Conservation (phyloP, 768 basidiomycete genomes). For the Amanita pseudoporphyria region DNA sequence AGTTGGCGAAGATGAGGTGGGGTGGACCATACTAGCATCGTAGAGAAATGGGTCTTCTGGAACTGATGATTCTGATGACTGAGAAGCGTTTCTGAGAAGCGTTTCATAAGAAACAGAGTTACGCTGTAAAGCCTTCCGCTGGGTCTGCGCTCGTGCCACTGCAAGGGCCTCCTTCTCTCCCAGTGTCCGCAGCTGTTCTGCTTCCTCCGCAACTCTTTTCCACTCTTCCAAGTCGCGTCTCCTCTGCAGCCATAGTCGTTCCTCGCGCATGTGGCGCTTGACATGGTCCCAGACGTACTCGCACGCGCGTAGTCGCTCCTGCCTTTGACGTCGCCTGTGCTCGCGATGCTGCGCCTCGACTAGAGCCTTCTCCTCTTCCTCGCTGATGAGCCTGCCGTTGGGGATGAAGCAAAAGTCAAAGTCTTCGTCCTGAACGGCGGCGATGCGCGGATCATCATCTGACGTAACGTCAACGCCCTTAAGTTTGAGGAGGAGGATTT, state of each 20-base stretch:
- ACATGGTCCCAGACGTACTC: slow-evolving; percentile 40
- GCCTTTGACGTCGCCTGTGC: slow-evolving; percentile 25
- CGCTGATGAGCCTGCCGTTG: slow-evolving; percentile 26
- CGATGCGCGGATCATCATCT: slow-evolving; percentile 55
- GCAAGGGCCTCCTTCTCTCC: slow-evolving; percentile 20
- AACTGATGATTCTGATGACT: too few relatives aligned
- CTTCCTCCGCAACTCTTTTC: slow-evolving; percentile 13
- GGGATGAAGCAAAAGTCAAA: slow-evolving; percentile 40
- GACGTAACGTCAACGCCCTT: slow-evolving; percentile 52
- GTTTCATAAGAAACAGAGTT: slow-evolving; percentile 14
- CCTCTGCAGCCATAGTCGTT: slow-evolving; percentile 24
- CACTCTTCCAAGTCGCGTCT: slow-evolving; percentile 23
- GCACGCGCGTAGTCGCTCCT: slow-evolving; percentile 33
- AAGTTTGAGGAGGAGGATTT: slow-evolving; percentile 51
- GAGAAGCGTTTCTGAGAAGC: not conserved
- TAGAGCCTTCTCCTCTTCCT: slow-evolving; percentile 32
- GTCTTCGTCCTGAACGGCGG: slow-evolving; percentile 44
- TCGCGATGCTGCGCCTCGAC: slow-evolving; percentile 29
- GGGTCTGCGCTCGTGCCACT: not conserved
- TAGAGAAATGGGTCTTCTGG: slow-evolving; percentile 12
- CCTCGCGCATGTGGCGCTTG: slow-evolving; percentile 32
- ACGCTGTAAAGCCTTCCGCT: slow-evolving; percentile 1
- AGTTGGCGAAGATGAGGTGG: slow-evolving; percentile 6
- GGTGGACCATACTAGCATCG: slow-evolving; percentile 12
- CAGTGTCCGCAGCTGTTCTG: slow-evolving; percentile 12